Evolutionary conservation across 2,329 filamentous ascomycete species (phyloP), one percentile per base, ranked within the genome.

Genomic region (Fusarium proliferatum): DNA sequence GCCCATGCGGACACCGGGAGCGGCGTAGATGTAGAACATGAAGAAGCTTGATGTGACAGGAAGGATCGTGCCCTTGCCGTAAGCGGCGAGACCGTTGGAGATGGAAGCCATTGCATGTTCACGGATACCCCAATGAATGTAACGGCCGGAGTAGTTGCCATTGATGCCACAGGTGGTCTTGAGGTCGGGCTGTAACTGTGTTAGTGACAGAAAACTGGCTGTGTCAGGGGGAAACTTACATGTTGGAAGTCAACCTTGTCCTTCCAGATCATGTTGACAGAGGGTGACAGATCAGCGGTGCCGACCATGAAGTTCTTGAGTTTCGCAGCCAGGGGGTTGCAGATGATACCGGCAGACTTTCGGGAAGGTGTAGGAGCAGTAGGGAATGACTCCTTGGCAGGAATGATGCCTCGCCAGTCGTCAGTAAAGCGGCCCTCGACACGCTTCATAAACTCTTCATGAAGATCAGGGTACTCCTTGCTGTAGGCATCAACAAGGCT

Each of bases 91-190:
- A 6, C 89, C 90, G 77, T 89, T 89, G 11, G 86, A 85, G 30
- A 89, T 87, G 36, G 86, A 81, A 5, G 84, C 85, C 90, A 92
- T 91, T 61, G 88, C 89, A 76, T 91, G 89, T 73, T 91, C 89
- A 9, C 89, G 86, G 61, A 91, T 86, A 43, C 89, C 89, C 77
- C 85, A 91, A 78, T 89, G 89, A 71, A 91, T 86, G 72, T 89
- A 90, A 3, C 88, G 85, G 6, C 88, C 88, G 2, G 82, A 75
- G 70, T 86, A 87, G 79, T 87, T 81, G 46, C 89, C 90, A 69
- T 87, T 88, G 74, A 88, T 85, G 11, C 87, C 87, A 67, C 85
- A 87, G 5, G 79, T 71, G 1, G 83, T 84, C 57, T 73, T 79
- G 21, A 84, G 75, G 34, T 80, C 79, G 16, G 82, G 83, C 77